Evolutionary conservation across 768 basidiomycete genomes (phyloP).

Genomic region (Pleurotus giganteus): DNA sequence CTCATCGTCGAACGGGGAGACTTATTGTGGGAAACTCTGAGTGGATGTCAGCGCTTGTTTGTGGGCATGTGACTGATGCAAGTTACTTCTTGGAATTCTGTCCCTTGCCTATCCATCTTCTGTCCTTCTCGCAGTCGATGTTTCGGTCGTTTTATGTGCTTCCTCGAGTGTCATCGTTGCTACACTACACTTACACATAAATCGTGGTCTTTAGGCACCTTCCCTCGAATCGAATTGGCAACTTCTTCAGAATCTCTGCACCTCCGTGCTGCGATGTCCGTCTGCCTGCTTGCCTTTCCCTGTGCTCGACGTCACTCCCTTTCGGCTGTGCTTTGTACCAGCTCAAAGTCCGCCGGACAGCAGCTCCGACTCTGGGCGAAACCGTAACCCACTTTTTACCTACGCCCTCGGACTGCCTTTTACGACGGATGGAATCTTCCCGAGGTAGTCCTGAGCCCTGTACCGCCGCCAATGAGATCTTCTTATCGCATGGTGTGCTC

Average conservation of each 20-base stretch:
- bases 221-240: too few relatives aligned
- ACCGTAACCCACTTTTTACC: too few relatives aligned
- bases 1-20: conserved; percentile 49
- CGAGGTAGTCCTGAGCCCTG: background rate
- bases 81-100: background rate
- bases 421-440: conserved; percentile 8
- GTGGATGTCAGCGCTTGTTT: background rate
- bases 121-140: background rate
- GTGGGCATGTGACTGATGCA: background rate
- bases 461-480: background rate
- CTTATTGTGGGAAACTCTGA: background rate
- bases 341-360: too few relatives aligned
- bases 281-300: background rate
- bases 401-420: background rate
- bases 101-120: background rate
- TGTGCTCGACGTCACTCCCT: background rate
- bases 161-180: too few relatives aligned
- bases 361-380: too few relatives aligned
- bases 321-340: too few relatives aligned
- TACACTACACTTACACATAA: too few relatives aligned
- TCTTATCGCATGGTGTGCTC: background rate
- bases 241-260: background rate
- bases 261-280: background rate
- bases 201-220: too few relatives aligned
- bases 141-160: too few relatives aligned